Percentiles rank a stretch among this genome's conserved stretches.
Evolutionary conservation across 2,329 filamentous ascomycete species (phyloP).

Genomic region (Botryotinia convoluta): DNA sequence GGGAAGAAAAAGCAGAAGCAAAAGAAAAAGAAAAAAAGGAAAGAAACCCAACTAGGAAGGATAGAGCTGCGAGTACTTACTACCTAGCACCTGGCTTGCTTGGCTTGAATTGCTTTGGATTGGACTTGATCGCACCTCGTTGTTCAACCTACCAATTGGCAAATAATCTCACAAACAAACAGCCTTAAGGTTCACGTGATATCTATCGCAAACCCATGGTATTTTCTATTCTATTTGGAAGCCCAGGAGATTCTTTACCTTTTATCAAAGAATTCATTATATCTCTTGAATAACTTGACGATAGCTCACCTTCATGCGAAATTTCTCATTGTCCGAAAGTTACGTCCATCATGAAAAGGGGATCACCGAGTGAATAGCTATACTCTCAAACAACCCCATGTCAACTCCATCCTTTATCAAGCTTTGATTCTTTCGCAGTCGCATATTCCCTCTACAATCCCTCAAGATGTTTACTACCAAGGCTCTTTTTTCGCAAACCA

Average conservation of each 20-base stretch:
- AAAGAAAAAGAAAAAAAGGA: not conserved
- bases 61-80: not conserved
- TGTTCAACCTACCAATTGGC: not conserved
- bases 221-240: not conserved
- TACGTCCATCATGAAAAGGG: not conserved
- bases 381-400: not conserved
- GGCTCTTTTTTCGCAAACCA: conserved; percentile 35
- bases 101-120: not conserved
- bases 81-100: too few relatives aligned
- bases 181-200: not conserved
- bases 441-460: not conserved
- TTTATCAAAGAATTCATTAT: not conserved
- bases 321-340: not conserved
- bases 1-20: not conserved
- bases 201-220: not conserved
- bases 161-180: not conserved
- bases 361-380: not conserved
- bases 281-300: not conserved
- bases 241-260: not conserved
- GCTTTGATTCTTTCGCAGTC: not conserved
- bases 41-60: not conserved
- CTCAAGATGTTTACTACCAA: conserved; percentile 37
- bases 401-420: not conserved
- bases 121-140: not conserved
- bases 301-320: not conserved